Base-by-base conservation (phyloP, 495 filamentous ascomycete species). In the Tuber indicum region DNA sequence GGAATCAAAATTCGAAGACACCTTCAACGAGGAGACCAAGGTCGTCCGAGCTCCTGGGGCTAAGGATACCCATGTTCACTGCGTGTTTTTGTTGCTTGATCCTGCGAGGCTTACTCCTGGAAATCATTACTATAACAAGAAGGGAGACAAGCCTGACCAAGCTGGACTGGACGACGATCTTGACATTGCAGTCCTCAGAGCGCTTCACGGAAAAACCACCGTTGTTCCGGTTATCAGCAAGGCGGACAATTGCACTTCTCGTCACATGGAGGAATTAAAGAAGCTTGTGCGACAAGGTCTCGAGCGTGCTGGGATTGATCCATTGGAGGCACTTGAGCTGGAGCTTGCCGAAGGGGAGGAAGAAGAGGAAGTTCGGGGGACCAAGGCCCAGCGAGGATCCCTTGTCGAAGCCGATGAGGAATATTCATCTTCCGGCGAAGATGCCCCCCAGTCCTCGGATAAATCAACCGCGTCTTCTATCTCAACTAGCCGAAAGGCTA, bases 1-100 rank as follows among this genome's bases (percentile, higher is more conserved):
- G 74, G 96, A 99, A 86, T 94, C 92, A 85, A 99, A 98, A 84
- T 99, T 99, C 78, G 94, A 98, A 84, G 96, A 99, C 83, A 98
- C 96, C 0, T 94, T 98, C 84, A 91, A 90, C 47, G 96, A 99
- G 86, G 96, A 99, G 87, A 97, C 96, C 88, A 98, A 97, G 87
- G 94, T 99, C 49, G 86, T 97, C 72, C 91, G 96, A 79, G 93
- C 94, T 73, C 94, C 96, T 32, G 96, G 94, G 77, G 92, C 92
- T 81, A 92, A 92, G 80, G 96, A 99, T 87, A 97, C 95, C 70
- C 96, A 99, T 84, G 96, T 99, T 80, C 96, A 99, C 84, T 96
- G 93, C 75, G 96, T 94, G 75, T 97, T 99, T 84, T 87, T 97
- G 74, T 87, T 99, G 70, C 90, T 99, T 72, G 96, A 99, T 83